Conservation (phyloP, 192 early-diverging fungal species). For the Coemansia aciculifera region DNA sequence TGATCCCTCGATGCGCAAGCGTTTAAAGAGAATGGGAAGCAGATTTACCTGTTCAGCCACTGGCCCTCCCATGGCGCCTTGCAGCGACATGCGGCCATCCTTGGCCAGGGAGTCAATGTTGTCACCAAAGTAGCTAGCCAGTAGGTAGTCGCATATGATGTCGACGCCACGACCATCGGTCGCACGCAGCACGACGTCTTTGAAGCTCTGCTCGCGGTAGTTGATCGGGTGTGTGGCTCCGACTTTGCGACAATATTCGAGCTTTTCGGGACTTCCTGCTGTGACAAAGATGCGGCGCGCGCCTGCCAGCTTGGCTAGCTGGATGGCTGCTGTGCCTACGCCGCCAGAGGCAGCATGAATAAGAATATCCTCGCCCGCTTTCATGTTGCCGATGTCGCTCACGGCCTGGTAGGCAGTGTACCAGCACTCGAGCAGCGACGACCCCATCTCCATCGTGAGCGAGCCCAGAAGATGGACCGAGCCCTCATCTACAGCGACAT, state of each 20-base stretch:
- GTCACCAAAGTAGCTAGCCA: conserved; percentile 58
- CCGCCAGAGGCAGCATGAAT: conserved; percentile 80
- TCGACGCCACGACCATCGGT: conserved; percentile 71
- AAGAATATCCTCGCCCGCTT: conserved; percentile 65
- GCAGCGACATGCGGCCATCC: conserved; percentile 76
- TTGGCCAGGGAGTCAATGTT: conserved; percentile 59
- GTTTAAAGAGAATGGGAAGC: conserved; percentile 61
- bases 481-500: conserved; percentile 62
- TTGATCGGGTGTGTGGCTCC: conserved; percentile 78
- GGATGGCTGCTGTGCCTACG: conserved; percentile 78
- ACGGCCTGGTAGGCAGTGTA: conserved; percentile 79
- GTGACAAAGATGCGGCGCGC: conserved; percentile 70
- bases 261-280: conserved; percentile 66
- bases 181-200: conserved; percentile 54
- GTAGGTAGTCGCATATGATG: conserved; percentile 73
- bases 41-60: conserved; percentile 28
- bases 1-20: conserved; percentile 69
- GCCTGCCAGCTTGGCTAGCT: conserved; percentile 67
- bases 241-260: conserved; percentile 61
- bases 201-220: conserved; percentile 71
- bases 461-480: conserved; percentile 60
- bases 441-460: conserved; percentile 61
- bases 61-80: conserved; percentile 65
- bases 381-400: conserved; percentile 58
- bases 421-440: conserved; percentile 77